phyloP scores from a whole-genome alignment of 768 basidiomycete genomes.

The Amanita pallidorosea region DNA sequence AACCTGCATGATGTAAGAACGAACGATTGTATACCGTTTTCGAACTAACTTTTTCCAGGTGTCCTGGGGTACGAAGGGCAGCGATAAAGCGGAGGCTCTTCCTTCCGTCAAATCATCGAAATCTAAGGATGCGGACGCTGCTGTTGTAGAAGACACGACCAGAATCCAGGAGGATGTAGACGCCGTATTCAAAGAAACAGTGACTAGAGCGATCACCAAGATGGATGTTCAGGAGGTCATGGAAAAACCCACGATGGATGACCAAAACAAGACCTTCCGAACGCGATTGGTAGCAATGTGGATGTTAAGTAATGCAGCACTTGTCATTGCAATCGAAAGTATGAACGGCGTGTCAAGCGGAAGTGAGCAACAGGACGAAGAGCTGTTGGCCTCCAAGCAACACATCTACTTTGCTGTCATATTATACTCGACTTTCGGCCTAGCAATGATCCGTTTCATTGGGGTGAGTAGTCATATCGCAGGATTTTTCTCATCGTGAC shows the following conservation, averaged over 20 bases:
- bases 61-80: slow-evolving; percentile 93
- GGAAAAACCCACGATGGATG: slow-evolving; percentile 81
- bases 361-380: slow-evolving; percentile 26
- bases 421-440: slow-evolving; percentile 67
- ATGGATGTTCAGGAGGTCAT: slow-evolving; percentile 49
- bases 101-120: slow-evolving; percentile 86
- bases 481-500: too few species aligned
- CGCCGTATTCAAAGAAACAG: slow-evolving; percentile 84
- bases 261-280: slow-evolving; percentile 87
- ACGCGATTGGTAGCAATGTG: slow-evolving; percentile 77
- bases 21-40: neutral
- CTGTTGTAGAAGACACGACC: slow-evolving; percentile 80
- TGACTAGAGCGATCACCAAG: slow-evolving; percentile 77
- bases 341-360: slow-evolving; percentile 48
- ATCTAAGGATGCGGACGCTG: slow-evolving; percentile 57
- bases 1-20: slow-evolving; percentile 77
- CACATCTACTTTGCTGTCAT: slow-evolving; percentile 66
- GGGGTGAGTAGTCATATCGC: slow-evolving; percentile 43
- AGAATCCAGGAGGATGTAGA: slow-evolving; percentile 84
- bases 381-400: slow-evolving; percentile 29
- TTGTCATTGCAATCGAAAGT: slow-evolving; percentile 70
- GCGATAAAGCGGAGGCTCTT: slow-evolving; percentile 86
- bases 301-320: slow-evolving; percentile 61
- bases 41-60: slow-evolving; percentile 30
- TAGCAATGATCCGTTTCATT: slow-evolving; percentile 61